Conservation (phyloP, 345 rosid species). For the Punica granatum region DNA sequence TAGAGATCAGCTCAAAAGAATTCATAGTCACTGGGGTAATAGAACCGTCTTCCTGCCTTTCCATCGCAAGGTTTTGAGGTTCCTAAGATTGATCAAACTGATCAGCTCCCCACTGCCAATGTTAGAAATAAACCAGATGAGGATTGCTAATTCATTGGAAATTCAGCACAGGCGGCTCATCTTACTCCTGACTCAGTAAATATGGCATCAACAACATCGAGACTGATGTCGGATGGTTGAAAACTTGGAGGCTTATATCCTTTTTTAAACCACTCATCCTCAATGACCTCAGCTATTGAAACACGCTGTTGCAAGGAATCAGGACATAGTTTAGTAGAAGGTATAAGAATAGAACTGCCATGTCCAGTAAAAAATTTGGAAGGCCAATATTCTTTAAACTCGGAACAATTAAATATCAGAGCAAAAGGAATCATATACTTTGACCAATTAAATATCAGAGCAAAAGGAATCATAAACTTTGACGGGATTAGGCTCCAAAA, state of each 20-base stretch:
- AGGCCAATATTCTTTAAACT: neutral
- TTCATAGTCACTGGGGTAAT: conserved; percentile 66
- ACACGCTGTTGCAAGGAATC: conserved; percentile 49
- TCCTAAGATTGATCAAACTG: conserved; percentile 33
- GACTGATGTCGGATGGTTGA: conserved; percentile 59
- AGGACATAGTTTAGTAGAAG: conserved; percentile 6
- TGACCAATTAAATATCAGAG: neutral
- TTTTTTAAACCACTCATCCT: conserved; percentile 88
- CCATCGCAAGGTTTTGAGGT: conserved; percentile 59
- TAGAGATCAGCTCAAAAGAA: conserved; percentile 85
- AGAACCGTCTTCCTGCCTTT: conserved; percentile 54
- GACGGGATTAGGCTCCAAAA: conserved; percentile 72
- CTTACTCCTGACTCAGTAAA: conserved; percentile 59
- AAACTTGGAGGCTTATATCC: conserved; percentile 72
- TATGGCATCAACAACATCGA: conserved; percentile 64
- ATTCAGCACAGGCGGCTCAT: neutral
- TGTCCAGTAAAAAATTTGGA: neutral
- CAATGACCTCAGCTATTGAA: conserved; percentile 58
- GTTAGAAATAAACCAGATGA: neutral
- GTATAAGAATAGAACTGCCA: neutral
- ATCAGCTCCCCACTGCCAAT: conserved; percentile 5
- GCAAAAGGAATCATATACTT: conserved; percentile 28
- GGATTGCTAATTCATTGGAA: neutral
- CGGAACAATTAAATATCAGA: neutral
- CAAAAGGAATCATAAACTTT: conserved; percentile 33